phyloP scores from a whole-genome alignment of 768 basidiomycete genomes.

The Naganishia friedmannii region DNA sequence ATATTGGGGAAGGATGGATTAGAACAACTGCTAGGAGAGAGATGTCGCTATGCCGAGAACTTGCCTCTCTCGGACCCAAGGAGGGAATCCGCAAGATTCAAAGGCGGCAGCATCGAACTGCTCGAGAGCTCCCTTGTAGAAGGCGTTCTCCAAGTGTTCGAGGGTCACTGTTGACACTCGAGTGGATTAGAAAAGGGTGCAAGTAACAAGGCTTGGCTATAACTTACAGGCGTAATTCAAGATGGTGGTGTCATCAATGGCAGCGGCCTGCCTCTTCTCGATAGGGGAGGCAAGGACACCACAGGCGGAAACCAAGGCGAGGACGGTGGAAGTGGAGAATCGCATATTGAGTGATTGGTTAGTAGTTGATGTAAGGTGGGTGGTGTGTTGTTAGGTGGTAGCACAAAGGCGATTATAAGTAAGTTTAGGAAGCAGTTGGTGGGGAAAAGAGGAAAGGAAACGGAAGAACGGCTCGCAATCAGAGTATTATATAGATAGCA shows the following conservation, averaged over 20 bases:
- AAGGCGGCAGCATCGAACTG: constrained; percentile 59
- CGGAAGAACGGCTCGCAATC: not conserved
- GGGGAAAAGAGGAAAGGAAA: not conserved
- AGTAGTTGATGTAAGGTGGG: not conserved
- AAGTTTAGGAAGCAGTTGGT: not conserved
- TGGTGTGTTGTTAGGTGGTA: not conserved
- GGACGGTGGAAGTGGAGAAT: constrained; percentile 23
- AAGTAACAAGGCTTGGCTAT: not conserved
- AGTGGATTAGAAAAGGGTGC: not conserved
- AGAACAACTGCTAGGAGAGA: not conserved
- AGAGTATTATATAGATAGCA: not conserved
- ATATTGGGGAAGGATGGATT: not conserved
- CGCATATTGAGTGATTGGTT: constrained; percentile 9
- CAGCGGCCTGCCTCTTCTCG: constrained; percentile 14
- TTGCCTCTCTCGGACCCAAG: constrained; percentile 56
- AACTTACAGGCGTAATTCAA: constrained; percentile 28
- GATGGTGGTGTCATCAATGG: constrained; percentile 25
- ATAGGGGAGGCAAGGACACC: constrained; percentile 23
- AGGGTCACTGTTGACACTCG: constrained; percentile 37
- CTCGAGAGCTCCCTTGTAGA: constrained; percentile 49
- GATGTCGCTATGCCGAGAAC: not conserved
- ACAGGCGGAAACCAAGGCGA: constrained; percentile 22
- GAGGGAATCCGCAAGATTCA: constrained; percentile 52
- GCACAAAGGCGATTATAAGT: not conserved
- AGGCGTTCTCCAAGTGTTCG: constrained; percentile 50